Conservation (phyloP, 148 eudicot species). For the Rhododendron vialii region DNA sequence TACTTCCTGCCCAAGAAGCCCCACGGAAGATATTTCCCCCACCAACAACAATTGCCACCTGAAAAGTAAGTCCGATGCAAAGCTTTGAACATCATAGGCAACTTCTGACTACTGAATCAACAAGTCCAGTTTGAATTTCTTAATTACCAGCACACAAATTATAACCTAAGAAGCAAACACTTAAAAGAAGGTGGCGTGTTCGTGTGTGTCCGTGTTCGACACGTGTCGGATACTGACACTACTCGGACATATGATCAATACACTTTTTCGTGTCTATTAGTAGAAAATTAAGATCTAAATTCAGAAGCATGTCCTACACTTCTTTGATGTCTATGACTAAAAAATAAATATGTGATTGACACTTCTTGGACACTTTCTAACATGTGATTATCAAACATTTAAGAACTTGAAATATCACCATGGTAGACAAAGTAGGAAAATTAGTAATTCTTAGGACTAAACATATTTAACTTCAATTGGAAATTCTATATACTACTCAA, state of each 20-base stretch:
- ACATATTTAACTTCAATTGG: not conserved
- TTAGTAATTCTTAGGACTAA: not conserved
- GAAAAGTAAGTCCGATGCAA: slow-evolving; percentile 15
- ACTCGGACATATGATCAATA: not conserved
- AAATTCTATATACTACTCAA: no score
- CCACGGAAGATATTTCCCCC: slow-evolving; percentile 96
- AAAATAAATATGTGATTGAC: not conserved
- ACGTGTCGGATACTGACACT: not conserved
- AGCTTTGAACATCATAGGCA: not conserved
- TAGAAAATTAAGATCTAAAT: not conserved
- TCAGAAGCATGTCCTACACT: not conserved
- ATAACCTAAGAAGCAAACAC: not conserved
- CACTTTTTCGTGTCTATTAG: not conserved
- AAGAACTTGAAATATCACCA: not conserved
- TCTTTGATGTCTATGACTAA: not conserved
- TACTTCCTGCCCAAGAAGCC: slow-evolving; percentile 81
- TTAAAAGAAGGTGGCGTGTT: not conserved
- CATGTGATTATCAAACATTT: not conserved
- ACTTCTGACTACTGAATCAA: not conserved
- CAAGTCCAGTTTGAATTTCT: not conserved
- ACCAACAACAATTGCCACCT: slow-evolving; percentile 96
- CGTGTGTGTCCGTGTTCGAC: not conserved
- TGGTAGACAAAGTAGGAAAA: not conserved
- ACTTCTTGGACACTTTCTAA: not conserved
- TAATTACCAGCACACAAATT: not conserved